Base-by-base conservation (phyloP, 2,329 filamentous ascomycete species). In the Trichoderma afroharzianum region DNA sequence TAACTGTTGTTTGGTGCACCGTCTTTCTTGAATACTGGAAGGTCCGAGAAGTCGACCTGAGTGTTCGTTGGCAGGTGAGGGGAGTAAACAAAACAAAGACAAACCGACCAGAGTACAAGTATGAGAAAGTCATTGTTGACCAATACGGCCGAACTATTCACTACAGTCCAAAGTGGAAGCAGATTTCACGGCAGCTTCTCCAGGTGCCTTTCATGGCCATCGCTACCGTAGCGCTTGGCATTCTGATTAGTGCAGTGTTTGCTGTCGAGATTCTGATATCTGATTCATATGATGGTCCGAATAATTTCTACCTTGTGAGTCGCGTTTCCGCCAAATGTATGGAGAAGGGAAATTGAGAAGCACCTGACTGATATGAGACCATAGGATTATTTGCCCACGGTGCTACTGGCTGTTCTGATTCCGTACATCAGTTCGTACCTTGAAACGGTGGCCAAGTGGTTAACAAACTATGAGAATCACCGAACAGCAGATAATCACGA, bases 21-120 rank as follows among this genome's bases (percentile, higher is more conserved):
- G 84, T 93, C 4, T 94, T 94, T 74, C 86, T 93, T 14, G 92
- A 95, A 77, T 94, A 90, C 79, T 95, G 92, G 92, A 94, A 93
- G 80, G 88, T 93, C 61, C 89, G 91, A 73, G 91, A 95, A 78
- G 82, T 87, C 4, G 92, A 95, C 74, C 84, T 95, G 1, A 87
- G 88, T 63, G 86, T 94, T 24, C 87, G 92, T 59, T 95, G 93
- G 93, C 86, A 88, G 24, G 92, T 93, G 8, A 88, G 88, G 68
- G 90, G 90, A 9, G 90, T 94, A 4, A 89, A 88, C 6, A 84
- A 83, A 39, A 88, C 93, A 70, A 91, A 93, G 75, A 84, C 87
- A 55, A 91, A 90, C 74, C 85, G 92, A 9, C 85, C 86, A 14
- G 86, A 91, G 67, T 94, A 93, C 79, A 80, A 84, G 70, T 88